Percentiles rank a stretch among this genome's conserved stretches.
Conservation (phyloP, 225 moss, liverwort and hornwort genomes). For the Sphagnum contortum region DNA sequence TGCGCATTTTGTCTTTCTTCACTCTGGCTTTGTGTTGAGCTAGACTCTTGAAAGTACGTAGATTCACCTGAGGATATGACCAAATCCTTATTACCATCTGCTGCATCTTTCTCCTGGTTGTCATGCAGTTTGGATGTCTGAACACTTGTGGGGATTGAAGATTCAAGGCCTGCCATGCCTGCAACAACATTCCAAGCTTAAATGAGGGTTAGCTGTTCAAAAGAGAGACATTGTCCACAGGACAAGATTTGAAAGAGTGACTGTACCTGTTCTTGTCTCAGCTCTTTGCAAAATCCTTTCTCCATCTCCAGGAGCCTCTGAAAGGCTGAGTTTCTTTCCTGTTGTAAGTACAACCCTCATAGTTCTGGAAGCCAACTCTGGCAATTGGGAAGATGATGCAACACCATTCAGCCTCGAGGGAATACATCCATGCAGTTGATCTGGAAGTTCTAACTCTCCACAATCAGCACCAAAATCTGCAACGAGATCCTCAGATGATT, state of each 20-base stretch:
- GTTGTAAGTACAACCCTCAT: conserved; percentile 42
- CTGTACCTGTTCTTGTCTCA: conserved; percentile 12
- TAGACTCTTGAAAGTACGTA: neutral
- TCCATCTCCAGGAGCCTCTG: conserved; percentile 9
- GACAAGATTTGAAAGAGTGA: too few species aligned
- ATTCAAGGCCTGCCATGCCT: too few species aligned
- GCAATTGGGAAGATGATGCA: conserved; percentile 9
- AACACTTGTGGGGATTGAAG: too few species aligned
- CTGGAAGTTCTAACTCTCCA: conserved; percentile 18
- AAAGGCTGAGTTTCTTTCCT: conserved; percentile 7
- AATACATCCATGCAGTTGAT: conserved; percentile 4
- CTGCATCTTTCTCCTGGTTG: too few species aligned
- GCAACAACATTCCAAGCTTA: too few species aligned
- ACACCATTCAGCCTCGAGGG: conserved; percentile 8
- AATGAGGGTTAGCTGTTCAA: too few species aligned
- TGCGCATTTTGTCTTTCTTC: conserved; percentile 8
- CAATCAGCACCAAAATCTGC: conserved; percentile 33
- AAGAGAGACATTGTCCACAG: too few species aligned
- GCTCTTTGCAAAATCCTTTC: conserved; percentile 14
- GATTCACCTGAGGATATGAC: too few species aligned
- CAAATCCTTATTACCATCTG: too few species aligned
- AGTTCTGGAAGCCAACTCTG: conserved; percentile 28
- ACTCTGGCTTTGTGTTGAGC: conserved; percentile 3
- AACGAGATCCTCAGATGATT: conserved; percentile 21
- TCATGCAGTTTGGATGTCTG: too few species aligned